phyloP scores from a whole-genome alignment of 768 basidiomycete genomes.

The Calocybe indica region DNA sequence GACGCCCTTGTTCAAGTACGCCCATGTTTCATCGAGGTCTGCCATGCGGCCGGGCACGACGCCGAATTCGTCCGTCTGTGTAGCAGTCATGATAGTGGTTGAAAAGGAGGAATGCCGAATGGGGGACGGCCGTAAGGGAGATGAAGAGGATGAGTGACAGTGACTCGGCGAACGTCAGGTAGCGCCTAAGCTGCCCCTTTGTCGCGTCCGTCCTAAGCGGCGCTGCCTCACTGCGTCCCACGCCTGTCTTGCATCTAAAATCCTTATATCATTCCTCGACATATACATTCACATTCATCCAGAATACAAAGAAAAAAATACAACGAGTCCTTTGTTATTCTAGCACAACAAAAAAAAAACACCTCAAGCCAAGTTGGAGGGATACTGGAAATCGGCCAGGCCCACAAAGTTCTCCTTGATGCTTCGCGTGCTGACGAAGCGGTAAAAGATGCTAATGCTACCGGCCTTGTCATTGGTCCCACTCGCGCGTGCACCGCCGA shows the following conservation, averaged over 20 bases:
- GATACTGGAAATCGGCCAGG: slow-evolving; percentile 76
- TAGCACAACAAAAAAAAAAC: too few relatives aligned
- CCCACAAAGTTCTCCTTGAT: slow-evolving; percentile 97
- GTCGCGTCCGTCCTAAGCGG: neutral
- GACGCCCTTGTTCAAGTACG: slow-evolving; percentile 75
- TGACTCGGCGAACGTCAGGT: neutral
- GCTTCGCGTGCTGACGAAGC: slow-evolving; percentile 83
- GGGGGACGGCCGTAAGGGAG: neutral
- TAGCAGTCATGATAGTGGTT: slow-evolving; percentile 7
- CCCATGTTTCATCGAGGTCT: slow-evolving; percentile 85
- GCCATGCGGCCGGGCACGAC: slow-evolving; percentile 61
- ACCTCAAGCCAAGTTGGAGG: slow-evolving; percentile 75
- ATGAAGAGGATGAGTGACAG: neutral
- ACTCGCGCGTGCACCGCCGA: slow-evolving; percentile 88
- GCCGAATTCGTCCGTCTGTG: slow-evolving; percentile 16
- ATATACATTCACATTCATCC: too few relatives aligned
- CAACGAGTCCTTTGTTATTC: too few relatives aligned
- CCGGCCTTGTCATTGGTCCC: slow-evolving; percentile 99
- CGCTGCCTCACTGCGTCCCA: neutral
- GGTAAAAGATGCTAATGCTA: slow-evolving; percentile 61
- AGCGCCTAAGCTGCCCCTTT: too few relatives aligned
- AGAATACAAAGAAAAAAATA: too few relatives aligned
- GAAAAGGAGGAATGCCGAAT: slow-evolving; percentile 7
- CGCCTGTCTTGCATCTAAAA: neutral
- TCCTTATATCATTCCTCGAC: too few relatives aligned